Conservation (phyloP, 129 eudicot genomes). For the Mikania micrantha region DNA sequence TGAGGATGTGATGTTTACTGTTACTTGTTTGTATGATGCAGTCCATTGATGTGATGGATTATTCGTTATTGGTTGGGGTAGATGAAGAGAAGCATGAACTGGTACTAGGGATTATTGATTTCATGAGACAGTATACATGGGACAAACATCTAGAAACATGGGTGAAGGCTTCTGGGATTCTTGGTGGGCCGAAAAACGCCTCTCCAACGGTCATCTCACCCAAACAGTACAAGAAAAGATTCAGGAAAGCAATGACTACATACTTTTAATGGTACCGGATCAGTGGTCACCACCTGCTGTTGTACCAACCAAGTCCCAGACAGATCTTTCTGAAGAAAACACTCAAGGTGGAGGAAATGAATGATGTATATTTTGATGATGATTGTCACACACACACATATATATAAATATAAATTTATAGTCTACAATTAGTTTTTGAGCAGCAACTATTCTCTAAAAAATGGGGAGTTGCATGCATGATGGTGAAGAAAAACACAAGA, state of each 20-base stretch:
- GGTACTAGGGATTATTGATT: slow-evolving; percentile 93
- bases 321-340: slow-evolving; percentile 50
- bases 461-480: slow-evolving; percentile 7
- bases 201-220: slow-evolving; percentile 98
- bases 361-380: not conserved
- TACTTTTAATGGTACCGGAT: slow-evolving; percentile 98
- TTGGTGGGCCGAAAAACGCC: slow-evolving; percentile 86
- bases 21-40: slow-evolving; percentile 15
- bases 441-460: slow-evolving; percentile 6
- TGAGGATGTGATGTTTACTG: not conserved
- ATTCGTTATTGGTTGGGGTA: slow-evolving; percentile 88
- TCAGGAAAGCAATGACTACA: slow-evolving; percentile 95
- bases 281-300: slow-evolving; percentile 91
- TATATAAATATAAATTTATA: not conserved
- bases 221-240: slow-evolving; percentile 88
- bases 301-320: slow-evolving; percentile 59
- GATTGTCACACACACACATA: not conserved
- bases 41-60: slow-evolving; percentile 98
- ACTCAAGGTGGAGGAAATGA: slow-evolving; percentile 32
- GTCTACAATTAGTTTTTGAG: slow-evolving; percentile 18
- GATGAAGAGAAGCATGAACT: slow-evolving; percentile 90
- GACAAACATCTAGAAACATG: slow-evolving; percentile 98
- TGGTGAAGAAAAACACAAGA: slow-evolving; percentile 7
- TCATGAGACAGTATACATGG: slow-evolving; percentile 99
- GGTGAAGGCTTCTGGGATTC: slow-evolving; percentile 96